A percentile compares a stretch with the other conserved stretches of the same genome.
These are phyloP conservation scores for Pyricularia pennisetigena DNA, from an alignment of 2,329 filamentous ascomycete species.

Conservation along the genomic window DNA sequence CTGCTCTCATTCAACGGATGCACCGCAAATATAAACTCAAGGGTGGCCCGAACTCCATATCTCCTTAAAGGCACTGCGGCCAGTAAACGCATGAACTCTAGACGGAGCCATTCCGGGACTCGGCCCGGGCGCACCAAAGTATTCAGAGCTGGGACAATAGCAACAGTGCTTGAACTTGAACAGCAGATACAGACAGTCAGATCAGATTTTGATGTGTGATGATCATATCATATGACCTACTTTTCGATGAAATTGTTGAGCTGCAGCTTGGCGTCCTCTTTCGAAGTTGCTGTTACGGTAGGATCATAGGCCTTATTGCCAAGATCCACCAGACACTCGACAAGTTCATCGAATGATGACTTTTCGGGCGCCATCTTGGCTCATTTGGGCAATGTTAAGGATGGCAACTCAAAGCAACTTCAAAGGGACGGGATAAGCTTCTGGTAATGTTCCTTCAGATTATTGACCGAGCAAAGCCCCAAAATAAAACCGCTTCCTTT, in stretches of 20 bases:
- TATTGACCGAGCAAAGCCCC: no score
- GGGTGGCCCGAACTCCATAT: conserved; percentile 54
- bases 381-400: background rate
- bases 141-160: conserved; percentile 52
- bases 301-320: conserved; percentile 42
- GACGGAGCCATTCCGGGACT: conserved; percentile 49
- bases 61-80: conserved; percentile 50
- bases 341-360: conserved; percentile 10
- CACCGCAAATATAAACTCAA: conserved; percentile 63
- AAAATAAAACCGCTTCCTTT: no score
- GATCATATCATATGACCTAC: conserved; percentile 21
- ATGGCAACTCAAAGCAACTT: no score
- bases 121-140: conserved; percentile 51
- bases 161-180: conserved; percentile 23
- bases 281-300: conserved; percentile 17
- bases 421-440: no score
- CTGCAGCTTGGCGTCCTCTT: conserved; percentile 24
- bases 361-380: background rate
- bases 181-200: conserved; percentile 13
- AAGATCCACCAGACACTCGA: conserved; percentile 25
- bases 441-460: no score
- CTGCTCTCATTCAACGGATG: conserved; percentile 31
- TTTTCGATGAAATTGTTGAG: conserved; percentile 38
- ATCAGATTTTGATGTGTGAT: background rate
- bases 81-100: conserved; percentile 45